Conservation (phyloP, 257 asterid genomes). For the Solanum verrucosum region DNA sequence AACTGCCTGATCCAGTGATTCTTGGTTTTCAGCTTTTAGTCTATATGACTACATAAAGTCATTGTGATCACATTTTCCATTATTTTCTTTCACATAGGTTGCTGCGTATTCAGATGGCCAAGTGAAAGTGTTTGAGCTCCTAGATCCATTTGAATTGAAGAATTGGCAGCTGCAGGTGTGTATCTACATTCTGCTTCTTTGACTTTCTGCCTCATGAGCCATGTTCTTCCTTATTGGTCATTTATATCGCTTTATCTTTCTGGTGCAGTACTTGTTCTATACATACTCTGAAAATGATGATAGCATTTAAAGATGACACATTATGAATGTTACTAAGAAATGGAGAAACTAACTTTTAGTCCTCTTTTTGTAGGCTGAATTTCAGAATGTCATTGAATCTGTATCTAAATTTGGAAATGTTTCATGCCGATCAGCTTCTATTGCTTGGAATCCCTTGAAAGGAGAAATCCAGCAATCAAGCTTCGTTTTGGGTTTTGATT, state of each 20-base stretch:
- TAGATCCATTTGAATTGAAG: conserved; percentile 71
- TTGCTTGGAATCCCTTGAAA: conserved; percentile 87
- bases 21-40: background rate
- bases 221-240: background rate
- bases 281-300: background rate
- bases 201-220: background rate
- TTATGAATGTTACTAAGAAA: background rate
- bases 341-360: background rate
- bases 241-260: background rate
- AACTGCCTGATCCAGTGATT: background rate
- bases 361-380: conserved; percentile 54
- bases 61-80: background rate
- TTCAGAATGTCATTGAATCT: conserved; percentile 66
- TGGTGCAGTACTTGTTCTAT: background rate
- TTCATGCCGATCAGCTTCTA: conserved; percentile 63
- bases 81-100: conserved; percentile 33
- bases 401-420: conserved; percentile 60
- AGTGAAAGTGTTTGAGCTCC: conserved; percentile 66
- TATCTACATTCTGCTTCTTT: background rate
- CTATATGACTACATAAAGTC: background rate
- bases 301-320: background rate
- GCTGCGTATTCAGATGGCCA: conserved; percentile 85
- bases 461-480: conserved; percentile 54
- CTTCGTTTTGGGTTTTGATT: conserved; percentile 77
- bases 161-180: conserved; percentile 96